Percentiles rank a stretch among this genome's conserved stretches.
These are phyloP conservation scores for Echinosophora koreensis DNA, from an alignment of 306 rosid species.

Conservation along the genomic window DNA sequence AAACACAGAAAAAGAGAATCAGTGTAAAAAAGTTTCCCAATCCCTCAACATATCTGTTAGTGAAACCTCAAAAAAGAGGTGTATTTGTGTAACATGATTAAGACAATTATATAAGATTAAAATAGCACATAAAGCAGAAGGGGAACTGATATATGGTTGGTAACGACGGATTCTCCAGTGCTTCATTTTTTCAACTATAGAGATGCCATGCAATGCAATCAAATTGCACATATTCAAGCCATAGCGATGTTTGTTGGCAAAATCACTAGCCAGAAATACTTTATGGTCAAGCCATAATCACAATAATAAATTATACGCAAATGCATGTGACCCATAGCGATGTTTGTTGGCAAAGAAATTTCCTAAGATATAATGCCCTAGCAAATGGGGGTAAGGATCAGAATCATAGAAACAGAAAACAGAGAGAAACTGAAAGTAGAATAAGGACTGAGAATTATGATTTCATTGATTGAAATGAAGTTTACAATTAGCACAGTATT, in stretches of 20 bases:
- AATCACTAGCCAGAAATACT: neutral
- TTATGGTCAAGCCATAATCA: neutral
- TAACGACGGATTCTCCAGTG: neutral
- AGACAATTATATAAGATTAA: neutral
- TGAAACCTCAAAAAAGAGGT: too few species aligned
- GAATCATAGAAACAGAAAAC: too few species aligned
- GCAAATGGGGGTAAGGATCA: neutral
- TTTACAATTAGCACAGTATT: too few species aligned
- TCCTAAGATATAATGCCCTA: neutral
- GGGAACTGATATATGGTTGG: neutral
- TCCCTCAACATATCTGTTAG: neutral
- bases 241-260: neutral
- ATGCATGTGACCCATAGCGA: neutral
- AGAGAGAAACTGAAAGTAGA: too few species aligned
- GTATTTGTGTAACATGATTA: too few species aligned
- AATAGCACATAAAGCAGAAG: constrained; percentile 10
- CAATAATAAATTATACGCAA: neutral
- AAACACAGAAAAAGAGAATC: too few species aligned
- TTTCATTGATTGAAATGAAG: too few species aligned
- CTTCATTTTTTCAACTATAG: constrained; percentile 2
- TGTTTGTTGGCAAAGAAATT: neutral
- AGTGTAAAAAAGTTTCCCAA: neutral
- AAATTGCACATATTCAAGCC: neutral
- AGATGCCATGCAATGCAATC: neutral
- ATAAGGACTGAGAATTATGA: too few species aligned